Conservation (phyloP, 257 asterid species). For the Solanum pinnatisectum region DNA sequence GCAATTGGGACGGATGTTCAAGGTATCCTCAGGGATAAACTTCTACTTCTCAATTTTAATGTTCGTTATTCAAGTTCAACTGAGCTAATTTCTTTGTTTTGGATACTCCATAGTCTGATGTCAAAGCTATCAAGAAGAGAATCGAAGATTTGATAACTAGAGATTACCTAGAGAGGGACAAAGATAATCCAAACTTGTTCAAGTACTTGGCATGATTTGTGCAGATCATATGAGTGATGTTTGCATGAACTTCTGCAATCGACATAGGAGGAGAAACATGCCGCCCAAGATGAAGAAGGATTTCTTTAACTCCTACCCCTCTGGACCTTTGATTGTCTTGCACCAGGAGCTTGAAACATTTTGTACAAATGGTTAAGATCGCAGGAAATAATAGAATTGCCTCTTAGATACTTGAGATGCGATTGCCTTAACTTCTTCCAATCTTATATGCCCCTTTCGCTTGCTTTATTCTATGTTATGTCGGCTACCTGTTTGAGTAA, state of each 20-base stretch:
- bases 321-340: not conserved
- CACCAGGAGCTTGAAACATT: conserved; percentile 6
- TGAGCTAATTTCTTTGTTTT: not conserved
- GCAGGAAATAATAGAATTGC: not conserved
- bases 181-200: conserved; percentile 79
- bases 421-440: not conserved
- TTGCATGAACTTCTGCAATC: too few relatives aligned
- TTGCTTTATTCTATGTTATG: not conserved
- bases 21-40: conserved; percentile 32
- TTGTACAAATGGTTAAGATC: not conserved
- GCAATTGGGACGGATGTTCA: conserved; percentile 86
- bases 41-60: not conserved
- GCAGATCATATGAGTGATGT: not conserved
- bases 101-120: conserved; percentile 55
- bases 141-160: conserved; percentile 89
- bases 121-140: conserved; percentile 94
- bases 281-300: not conserved
- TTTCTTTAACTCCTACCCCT: not conserved
- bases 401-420: not conserved
- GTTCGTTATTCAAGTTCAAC: not conserved
- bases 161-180: conserved; percentile 90
- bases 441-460: not conserved
- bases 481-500: not conserved
- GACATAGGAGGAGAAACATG: not conserved
- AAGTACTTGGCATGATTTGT: conserved; percentile 80